A percentile compares a stretch with the other conserved stretches of the same genome.
These are phyloP conservation scores for Penicillium sp. DNA, from an alignment of 2,329 filamentous ascomycete genomes.

Conservation along the genomic window DNA sequence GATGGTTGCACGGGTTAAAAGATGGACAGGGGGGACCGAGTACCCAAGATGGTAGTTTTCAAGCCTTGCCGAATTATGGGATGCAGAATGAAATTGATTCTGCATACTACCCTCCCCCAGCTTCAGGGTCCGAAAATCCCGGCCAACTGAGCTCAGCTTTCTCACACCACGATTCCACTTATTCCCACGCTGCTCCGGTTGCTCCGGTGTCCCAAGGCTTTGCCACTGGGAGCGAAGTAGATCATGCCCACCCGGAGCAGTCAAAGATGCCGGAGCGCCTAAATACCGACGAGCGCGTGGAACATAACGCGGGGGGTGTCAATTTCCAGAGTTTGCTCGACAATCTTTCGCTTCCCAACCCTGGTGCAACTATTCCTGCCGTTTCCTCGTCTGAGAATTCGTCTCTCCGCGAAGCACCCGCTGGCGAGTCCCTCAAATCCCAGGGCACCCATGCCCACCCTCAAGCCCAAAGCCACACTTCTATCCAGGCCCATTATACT, in stretches of 20 bases:
- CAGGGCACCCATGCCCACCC: conserved; percentile 46
- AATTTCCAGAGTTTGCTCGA: conserved; percentile 51
- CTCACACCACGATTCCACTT: conserved; percentile 21
- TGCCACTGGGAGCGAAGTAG: conserved; percentile 32
- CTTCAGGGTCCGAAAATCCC: conserved; percentile 5
- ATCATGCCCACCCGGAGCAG: conserved; percentile 23
- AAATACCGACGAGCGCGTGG: conserved; percentile 25
- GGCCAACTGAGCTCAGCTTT: conserved; percentile 5
- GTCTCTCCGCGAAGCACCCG: conserved; percentile 29
- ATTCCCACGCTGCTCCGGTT: conserved; percentile 26
- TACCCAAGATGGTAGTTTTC: conserved; percentile 33
- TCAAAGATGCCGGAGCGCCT: conserved; percentile 22
- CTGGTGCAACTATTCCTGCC: conserved; percentile 25
- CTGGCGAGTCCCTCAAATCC: conserved; percentile 34
- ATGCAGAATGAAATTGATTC: conserved; percentile 30
- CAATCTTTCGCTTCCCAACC: conserved; percentile 43
- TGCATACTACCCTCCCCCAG: conserved; percentile 26
- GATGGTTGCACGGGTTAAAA: conserved; percentile 15
- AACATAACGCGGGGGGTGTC: conserved; percentile 36
- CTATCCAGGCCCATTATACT: conserved; percentile 37
- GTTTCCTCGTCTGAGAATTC: conserved; percentile 27
- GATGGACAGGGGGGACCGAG: conserved; percentile 13
- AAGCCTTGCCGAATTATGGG: conserved; percentile 22
- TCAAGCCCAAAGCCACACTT: conserved; percentile 44
- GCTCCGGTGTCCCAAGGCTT: conserved; percentile 23